phyloP scores from a whole-genome alignment of 202 grass and related monocot species.

The Hordeum pubiflorum region DNA sequence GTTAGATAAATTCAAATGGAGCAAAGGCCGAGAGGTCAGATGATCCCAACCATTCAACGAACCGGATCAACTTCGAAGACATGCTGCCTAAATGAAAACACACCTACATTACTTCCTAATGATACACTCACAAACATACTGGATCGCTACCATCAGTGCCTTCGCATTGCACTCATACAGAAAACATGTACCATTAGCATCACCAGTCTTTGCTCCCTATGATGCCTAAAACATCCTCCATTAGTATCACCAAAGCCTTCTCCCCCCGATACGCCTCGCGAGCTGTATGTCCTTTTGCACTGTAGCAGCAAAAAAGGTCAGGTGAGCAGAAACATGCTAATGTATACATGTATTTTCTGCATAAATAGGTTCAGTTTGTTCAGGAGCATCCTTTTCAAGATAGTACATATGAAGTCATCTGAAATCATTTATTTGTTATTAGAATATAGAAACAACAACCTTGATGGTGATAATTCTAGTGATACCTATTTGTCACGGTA shows the following conservation, averaged over 20 bases:
- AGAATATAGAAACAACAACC: background rate
- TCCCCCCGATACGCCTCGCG: constrained; percentile 58
- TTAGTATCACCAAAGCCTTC: constrained; percentile 36
- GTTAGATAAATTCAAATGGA: background rate
- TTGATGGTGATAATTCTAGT: background rate
- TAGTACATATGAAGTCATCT: background rate
- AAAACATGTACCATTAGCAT: background rate
- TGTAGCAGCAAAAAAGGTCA: constrained; percentile 21
- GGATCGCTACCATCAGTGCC: background rate
- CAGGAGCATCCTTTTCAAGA: background rate
- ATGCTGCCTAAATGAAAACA: background rate
- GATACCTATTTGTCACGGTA: background rate
- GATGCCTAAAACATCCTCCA: constrained; percentile 13
- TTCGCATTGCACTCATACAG: background rate
- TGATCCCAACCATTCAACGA: background rate
- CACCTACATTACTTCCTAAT: background rate
- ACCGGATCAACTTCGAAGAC: background rate
- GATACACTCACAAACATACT: background rate
- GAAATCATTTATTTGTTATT: background rate
- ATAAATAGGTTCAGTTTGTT: background rate
- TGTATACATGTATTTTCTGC: background rate
- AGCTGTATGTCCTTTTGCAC: constrained; percentile 75
- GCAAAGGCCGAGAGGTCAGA: background rate
- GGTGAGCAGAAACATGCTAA: background rate
- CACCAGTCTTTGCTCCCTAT: constrained; percentile 42